Base-by-base conservation (phyloP, 2,329 filamentous ascomycete species). In the Phoma sp. region DNA sequence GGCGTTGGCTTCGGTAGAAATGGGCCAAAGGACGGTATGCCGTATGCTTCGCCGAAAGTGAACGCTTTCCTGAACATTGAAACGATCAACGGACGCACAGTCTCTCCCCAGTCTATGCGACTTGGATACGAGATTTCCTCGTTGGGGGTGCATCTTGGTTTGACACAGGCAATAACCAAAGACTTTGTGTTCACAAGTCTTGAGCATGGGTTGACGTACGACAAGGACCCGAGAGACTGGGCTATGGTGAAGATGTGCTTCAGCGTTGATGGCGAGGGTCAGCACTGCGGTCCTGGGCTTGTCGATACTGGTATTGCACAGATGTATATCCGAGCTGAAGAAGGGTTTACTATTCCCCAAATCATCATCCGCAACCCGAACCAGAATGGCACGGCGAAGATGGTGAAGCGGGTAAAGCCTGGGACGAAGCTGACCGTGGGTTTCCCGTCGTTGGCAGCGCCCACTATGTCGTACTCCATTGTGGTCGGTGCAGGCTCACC, bases 11-110 rank as follows among this genome's bases (percentile, higher is more conserved):
- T 75, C 29, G 71, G 71, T 6, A 62, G 72, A 33, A 75, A 75
- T 40, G 53, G 52, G 25, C 57, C 61, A 7, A 65, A 55, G 15
- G 67, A 71, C 22, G 68, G 65, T 7, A 69, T 72, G 66, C 67
- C 66, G 5, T 67, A 63, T 48, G 71, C 63, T 32, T 52, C 64
- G 19, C 70, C 72, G 4, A 57, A 54, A 17, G 61, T 65, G 35
- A 76, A 76, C 45, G 69, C 74, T 1, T 75, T 75, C 33, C 41
- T 76, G 45, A 76, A 76, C 37, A 57, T 76, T 39, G 49, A 65
- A 15, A 47, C 61, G 4, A 65, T 75, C 36, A 64, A 74, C 7
- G 66, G 63, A 15, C 29, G 54, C 15, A 39, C 43, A 12, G 10
- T 69, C 21, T 46, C 45, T 5, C 32, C 37, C 6, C 29, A 19